Conservation (phyloP, 148 eudicot genomes). For the Euryodendron excelsum region DNA sequence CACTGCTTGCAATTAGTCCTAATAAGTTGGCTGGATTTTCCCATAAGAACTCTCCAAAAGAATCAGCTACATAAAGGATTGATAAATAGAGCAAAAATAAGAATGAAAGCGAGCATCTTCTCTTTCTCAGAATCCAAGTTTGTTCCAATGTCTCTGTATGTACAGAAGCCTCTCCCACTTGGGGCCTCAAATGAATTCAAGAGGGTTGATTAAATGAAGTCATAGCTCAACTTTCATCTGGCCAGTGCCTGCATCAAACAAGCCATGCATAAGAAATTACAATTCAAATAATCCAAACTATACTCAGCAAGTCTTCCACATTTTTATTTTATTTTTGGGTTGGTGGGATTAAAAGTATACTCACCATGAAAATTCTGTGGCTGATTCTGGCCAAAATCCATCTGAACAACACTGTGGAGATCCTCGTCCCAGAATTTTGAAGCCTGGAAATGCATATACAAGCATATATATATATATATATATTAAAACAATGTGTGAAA, state of each 20-base stretch:
- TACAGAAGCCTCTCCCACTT: slow-evolving; percentile 40
- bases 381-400: slow-evolving; percentile 47
- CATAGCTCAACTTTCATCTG: slow-evolving; percentile 70
- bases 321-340: not conserved
- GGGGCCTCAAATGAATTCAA: slow-evolving; percentile 37
- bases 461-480: not conserved
- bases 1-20: slow-evolving; percentile 33
- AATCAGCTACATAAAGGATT: slow-evolving; percentile 22
- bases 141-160: slow-evolving; percentile 25
- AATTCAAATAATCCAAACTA: not conserved
- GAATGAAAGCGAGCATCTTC: slow-evolving; percentile 8
- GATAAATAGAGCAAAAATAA: not conserved
- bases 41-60: slow-evolving; percentile 27
- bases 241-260: slow-evolving; percentile 42
- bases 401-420: slow-evolving; percentile 78
- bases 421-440: slow-evolving; percentile 71
- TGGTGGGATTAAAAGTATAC: slow-evolving; percentile 13
- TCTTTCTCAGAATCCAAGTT: slow-evolving; percentile 16
- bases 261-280: not conserved
- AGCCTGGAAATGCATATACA: slow-evolving; percentile 29
- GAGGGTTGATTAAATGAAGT: not conserved
- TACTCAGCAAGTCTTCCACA: not conserved
- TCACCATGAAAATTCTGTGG: slow-evolving; percentile 49
- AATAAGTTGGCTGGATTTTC: slow-evolving; percentile 30
- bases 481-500: not conserved